Evolutionary conservation across 331 rosid genomes (phyloP), one percentile per base, ranked within the genome.

Genomic region (Acacia concinna): DNA sequence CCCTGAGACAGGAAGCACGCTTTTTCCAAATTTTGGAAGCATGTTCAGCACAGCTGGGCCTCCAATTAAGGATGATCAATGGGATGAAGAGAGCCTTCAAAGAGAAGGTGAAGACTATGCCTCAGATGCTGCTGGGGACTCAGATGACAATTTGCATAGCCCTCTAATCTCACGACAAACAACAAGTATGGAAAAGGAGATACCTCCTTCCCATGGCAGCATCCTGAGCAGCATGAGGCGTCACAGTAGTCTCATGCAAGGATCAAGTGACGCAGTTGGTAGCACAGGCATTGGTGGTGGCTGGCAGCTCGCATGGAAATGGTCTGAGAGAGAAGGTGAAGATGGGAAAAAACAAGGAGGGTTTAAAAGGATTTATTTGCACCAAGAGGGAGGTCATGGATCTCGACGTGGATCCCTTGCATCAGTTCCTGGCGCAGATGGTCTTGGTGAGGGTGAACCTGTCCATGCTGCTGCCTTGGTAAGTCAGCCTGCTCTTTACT

Each of bases 221-320:
- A 54, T 69, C 60, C 54, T 91, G 72, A 82, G 89, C 78, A 89
- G 91, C 84, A 90, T 91, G 90, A 88, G 97, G 82, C 98, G 82
- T 73, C 87, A 88, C 75, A 88, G 97, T 81, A 93, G 95, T 87
- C 93, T 93, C 75, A 84, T 85, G 89, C 97, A 93, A 87, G 97
- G 91, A 78, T 73, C 86, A 78, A 89, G 86, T 66, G 98, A 93
- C 82, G 84, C 88, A 44, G 91, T 82, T 59, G 89, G 87, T 65
- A 85, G 90, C 78, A 88, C 98, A 25, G 98, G 98, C 72, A 91
- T 93, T 68, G 97, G 98, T 71, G 98, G 98, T 54, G 98, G 98
- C 46, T 93, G 98, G 98, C 98, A 93, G 80, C 86, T 93, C 84
- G 98, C 98, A 62, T 93, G 98, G 98, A 87, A 93, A 87, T 93